Evolutionary conservation across 768 basidiomycete genomes (phyloP).

Genomic region (Trametes meyenii): DNA sequence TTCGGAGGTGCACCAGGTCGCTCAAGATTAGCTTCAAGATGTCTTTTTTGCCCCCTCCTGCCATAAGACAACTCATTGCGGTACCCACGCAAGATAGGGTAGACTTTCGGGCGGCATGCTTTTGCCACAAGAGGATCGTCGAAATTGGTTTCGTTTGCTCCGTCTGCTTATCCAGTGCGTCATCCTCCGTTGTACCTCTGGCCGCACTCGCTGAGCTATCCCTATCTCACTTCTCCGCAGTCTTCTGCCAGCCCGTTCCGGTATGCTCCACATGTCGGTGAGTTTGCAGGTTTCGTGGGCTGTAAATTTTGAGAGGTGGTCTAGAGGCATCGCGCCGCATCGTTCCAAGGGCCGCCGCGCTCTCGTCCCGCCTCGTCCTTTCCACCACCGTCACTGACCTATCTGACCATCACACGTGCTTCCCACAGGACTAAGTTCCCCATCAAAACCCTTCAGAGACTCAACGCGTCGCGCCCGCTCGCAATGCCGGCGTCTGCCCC

Average conservation of each 20-base stretch:
- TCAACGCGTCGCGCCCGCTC: slow-evolving; percentile 55
- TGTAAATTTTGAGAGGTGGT: background rate
- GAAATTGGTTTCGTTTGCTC: slow-evolving; percentile 98
- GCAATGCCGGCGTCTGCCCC: slow-evolving; percentile 17
- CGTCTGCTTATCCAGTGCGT: slow-evolving; percentile 95
- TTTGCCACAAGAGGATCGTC: slow-evolving; percentile 97
- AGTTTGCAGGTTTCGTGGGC: slow-evolving; percentile 34
- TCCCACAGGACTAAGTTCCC: slow-evolving; percentile 86
- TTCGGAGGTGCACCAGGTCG: slow-evolving; percentile 24
- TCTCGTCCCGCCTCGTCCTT: slow-evolving; percentile 13
- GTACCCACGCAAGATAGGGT: slow-evolving; percentile 94
- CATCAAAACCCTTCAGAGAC: slow-evolving; percentile 84
- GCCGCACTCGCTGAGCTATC: background rate
- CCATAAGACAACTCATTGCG: slow-evolving; percentile 74
- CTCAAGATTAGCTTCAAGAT: slow-evolving; percentile 58
- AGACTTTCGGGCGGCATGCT: slow-evolving; percentile 97
- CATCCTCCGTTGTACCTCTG: background rate
- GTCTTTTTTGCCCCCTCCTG: slow-evolving; percentile 73
- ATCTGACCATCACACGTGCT: slow-evolving; percentile 5
- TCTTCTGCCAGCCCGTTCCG: slow-evolving; percentile 92
- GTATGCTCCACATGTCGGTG: slow-evolving; percentile 94
- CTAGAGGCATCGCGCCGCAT: slow-evolving; percentile 11
- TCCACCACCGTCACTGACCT: background rate
- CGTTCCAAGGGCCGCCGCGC: background rate
- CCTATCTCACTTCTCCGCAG: slow-evolving; percentile 43